Base-by-base conservation (phyloP, 2,329 filamentous ascomycete genomes). In the Epichloe brachyelytri region DNA sequence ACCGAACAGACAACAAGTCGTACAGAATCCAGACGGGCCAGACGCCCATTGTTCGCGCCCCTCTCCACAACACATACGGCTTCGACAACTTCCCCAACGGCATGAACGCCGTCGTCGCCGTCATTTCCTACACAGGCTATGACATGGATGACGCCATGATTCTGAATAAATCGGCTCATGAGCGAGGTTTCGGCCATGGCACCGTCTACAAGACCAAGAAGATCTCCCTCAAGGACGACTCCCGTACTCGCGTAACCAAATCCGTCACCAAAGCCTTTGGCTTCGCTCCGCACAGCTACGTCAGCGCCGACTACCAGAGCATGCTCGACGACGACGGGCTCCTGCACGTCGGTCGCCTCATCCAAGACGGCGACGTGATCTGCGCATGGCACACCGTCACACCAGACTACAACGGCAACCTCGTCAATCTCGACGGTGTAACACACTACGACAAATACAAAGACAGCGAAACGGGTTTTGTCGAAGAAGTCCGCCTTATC, bases 111-210 rank as follows among this genome's bases (percentile, higher is more conserved):
- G 83, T 97, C 39, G 93, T 98, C 53, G 93, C 93, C 53, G 94
- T 98, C 66, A 95, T 98, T 56, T 96, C 91, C 0, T 98, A 98
- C 68, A 97, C 91, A 2, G 93, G 91, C 48, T 98, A 97, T 71
- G 93, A 98, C 76, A 98, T 98, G 93, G 93, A 98, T 76, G 93
- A 98, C 71, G 93, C 93, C 65, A 97, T 97, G 91, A 97, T 98
- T 64, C 76, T 98, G 65, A 97, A 97, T 75, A 97, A 97, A 68
- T 95, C 89, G 19, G 83, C 91, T 3, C 88, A 96, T 67, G 93
- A 98, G 69, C 83, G 93, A 59, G 93, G 93, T 14, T 97, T 98
- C 62, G 91, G 89, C 38, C 83, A 97, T 62, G 93, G 93, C 51
- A 94, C 90, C 5, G 89, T 98, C 60, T 98, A 96, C 77, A 98